These are phyloP conservation scores for Pythium angustatum DNA, from an alignment of 352 stramenopile species.

Conservation along the genomic window DNA sequence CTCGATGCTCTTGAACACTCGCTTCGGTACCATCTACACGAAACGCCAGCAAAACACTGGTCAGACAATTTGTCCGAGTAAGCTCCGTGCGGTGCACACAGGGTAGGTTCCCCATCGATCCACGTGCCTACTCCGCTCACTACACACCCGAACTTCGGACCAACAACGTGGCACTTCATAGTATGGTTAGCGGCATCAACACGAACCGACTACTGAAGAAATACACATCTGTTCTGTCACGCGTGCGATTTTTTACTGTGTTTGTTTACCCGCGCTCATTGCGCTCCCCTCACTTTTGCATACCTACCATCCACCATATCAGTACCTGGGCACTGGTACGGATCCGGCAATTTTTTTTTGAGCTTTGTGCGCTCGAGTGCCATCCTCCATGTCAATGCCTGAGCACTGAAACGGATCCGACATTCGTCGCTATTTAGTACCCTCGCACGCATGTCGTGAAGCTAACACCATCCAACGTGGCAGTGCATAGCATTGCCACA, in stretches of 20 bases:
- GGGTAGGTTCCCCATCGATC: background rate
- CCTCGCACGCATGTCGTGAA: background rate
- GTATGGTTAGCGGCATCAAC: too few species aligned
- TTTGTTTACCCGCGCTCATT: constrained; percentile 2
- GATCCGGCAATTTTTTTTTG: background rate
- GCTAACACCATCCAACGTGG: background rate
- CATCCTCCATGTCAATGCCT: background rate
- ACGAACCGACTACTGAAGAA: too few species aligned
- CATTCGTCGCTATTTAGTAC: background rate
- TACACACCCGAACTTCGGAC: background rate
- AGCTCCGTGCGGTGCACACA: background rate
- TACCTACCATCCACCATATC: background rate
- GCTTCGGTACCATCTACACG: background rate
- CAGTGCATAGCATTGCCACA: background rate
- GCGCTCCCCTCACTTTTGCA: constrained; percentile 4
- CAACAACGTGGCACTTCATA: background rate
- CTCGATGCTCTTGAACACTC: background rate
- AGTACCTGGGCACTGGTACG: background rate
- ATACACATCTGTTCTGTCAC: background rate
- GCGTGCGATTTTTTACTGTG: constrained; percentile 1
- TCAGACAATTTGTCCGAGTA: background rate
- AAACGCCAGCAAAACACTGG: background rate
- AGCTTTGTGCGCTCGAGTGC: too few species aligned
- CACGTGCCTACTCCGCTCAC: background rate
- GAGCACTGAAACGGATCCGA: background rate